Conservation (phyloP, 129 eudicot species). For the Silybum marianum region DNA sequence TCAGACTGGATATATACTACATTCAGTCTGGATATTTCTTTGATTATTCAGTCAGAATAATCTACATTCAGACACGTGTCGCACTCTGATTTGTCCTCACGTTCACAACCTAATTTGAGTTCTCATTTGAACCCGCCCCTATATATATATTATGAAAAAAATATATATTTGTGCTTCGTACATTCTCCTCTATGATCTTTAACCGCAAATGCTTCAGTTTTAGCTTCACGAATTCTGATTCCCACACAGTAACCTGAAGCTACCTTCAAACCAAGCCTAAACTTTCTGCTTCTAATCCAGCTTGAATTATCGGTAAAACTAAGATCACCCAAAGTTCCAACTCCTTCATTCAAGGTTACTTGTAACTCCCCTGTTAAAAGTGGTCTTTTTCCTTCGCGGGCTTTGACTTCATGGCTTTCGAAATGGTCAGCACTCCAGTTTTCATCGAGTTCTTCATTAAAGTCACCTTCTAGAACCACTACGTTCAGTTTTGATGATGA, state of each 20-base stretch:
- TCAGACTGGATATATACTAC: no score
- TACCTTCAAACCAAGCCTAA: conserved; percentile 55
- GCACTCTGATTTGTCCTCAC: no score
- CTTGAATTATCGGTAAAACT: conserved; percentile 58
- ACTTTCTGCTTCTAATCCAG: conserved; percentile 62
- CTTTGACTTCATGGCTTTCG: conserved; percentile 61
- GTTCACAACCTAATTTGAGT: no score
- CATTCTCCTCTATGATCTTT: conserved; percentile 69
- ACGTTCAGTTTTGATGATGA: conserved; percentile 50
- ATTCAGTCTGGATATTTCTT: no score
- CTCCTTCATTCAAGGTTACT: conserved; percentile 52
- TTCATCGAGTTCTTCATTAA: conserved; percentile 45
- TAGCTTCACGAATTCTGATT: conserved; percentile 54
- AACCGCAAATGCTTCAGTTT: conserved; percentile 61
- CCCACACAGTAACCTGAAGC: conserved; percentile 56
- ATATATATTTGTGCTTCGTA: conserved; percentile 14
- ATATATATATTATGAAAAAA: neutral
- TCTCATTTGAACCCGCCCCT: no score
- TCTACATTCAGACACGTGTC: no score
- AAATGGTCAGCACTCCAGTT: conserved; percentile 48
- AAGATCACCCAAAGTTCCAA: conserved; percentile 55
- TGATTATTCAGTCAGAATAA: no score
- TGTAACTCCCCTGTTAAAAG: conserved; percentile 56
- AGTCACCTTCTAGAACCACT: conserved; percentile 59
- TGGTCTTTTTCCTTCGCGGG: conserved; percentile 61